Base-by-base conservation (phyloP, 2,329 filamentous ascomycete species). In the Fusarium sp. region DNA sequence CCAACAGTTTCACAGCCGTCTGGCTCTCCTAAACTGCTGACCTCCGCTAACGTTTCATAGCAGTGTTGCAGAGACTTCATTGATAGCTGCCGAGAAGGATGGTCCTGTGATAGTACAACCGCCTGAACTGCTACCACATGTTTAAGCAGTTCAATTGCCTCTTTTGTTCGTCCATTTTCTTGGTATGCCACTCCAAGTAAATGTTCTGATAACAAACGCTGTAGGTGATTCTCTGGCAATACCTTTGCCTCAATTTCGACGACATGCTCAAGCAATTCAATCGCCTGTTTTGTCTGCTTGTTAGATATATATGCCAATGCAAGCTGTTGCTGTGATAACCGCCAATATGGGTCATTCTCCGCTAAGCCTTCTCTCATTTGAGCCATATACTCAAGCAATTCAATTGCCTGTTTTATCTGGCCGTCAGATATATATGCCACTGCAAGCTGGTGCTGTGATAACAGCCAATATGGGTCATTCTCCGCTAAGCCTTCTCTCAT, bases 341-440 rank as follows among this genome's bases (percentile, higher is more conserved):
- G 35, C 28, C 18, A 44, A 7, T 16, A 0, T 6, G 16, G 47
- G 16, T 68, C 9, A 11, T 60, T 15, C 28, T 68, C 57, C 20
- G 45, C 4, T 0, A 54, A 44, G 7, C 20, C 31, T 24, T 7
- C 18, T 16, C 0, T 0, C 0, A 31, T 11, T 8, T 20, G 9
- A 3, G 22, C 55, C 6, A 47, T 10, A 16, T 30, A 7, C 6
- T 47, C 20, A 4, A 47, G 6, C 14, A 71, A 7, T 16, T 15
- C 7, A 2, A 54, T 20, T 10, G 39, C 38, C 7, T 44, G 2
- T 18, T 38, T 24, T 1, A 2, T 18, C 6, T n/a, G 16, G 0
- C 45, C 47, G 2, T 44, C 9, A 1, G 0, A 4, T 0, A 1
- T 2, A 6, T 18, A 18, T 14, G 1, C 14, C 0, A 1, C 0